Base-by-base conservation (phyloP, 2,329 filamentous ascomycete genomes). In the Exophiala xenobiotica region DNA sequence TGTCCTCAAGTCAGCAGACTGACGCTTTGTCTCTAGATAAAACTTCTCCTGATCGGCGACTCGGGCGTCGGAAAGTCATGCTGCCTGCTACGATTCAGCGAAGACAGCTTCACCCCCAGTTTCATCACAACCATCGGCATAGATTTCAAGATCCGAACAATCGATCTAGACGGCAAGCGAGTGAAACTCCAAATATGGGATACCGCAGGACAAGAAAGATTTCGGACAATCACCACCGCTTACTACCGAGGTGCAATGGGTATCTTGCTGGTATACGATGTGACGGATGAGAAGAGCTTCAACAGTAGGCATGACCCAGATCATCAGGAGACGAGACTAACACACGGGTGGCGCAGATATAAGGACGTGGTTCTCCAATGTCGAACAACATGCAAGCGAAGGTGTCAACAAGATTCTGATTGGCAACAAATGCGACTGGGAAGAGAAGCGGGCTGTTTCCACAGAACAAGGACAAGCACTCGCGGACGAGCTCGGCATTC, bases 111-210 rank as follows among this genome's bases (percentile, higher is more conserved):
- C 77, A 96, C 91, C 46, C 91, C 91, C 37, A 95, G 90, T 64
- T 96, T 96, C 80, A 96, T 96, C 78, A 96, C 91, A 58, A 99
- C 93, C 58, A 99, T 99, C 74, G 93, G 93, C 64, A 97, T 99
- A 78, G 93, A 99, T 77, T 99, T 99, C 80, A 99, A 99, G 82
- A 99, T 99, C 70, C 84, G 93, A 63, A 99, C 93, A 61, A 99
- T 99, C 76, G 93, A 99, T 77, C 80, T 99, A 63, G 93, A 99
- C 75, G 92, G 92, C 70, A 99, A 99, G 83, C 83, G 92, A 58
- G 93, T 99, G 66, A 99, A 99, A 81, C 78, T 99, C 70, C 93
- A 99, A 78, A 99, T 99, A 75, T 99, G 93, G 93, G 93, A 99
- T 69, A 99, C 93, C 20, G 93, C 93, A 47, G 93, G 93, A 49